Conservation (phyloP, 1,139 yeast species). For the Blastobotrys apis region DNA sequence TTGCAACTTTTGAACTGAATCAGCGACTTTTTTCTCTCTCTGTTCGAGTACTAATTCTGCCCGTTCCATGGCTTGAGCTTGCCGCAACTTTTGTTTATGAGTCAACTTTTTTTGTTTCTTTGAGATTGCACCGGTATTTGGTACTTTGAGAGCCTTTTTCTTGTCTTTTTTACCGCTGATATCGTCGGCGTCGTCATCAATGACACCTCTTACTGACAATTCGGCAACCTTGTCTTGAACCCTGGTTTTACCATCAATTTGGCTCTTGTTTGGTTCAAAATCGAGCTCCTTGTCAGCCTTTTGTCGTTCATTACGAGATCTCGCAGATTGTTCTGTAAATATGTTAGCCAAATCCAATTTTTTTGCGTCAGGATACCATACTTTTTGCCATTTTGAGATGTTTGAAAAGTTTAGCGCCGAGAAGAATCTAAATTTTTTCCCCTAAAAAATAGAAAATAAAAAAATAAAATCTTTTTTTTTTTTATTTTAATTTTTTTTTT, state of each 20-base stretch:
- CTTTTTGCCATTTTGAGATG: not conserved
- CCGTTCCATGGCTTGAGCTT: constrained; percentile 25
- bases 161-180: constrained; percentile 1
- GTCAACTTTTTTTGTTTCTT: constrained; percentile 18
- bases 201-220: constrained; percentile 28
- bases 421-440: too few species aligned
- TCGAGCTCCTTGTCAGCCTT: constrained; percentile 7
- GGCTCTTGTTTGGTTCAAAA: not conserved
- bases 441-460: too few species aligned
- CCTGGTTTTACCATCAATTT: constrained; percentile 28
- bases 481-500: not conserved
- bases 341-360: too few species aligned
- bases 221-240: constrained; percentile 33
- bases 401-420: too few species aligned
- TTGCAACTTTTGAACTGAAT: constrained; percentile 27
- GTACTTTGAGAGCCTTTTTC: constrained; percentile 5
- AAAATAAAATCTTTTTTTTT: too few species aligned
- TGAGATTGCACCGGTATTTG: not conserved
- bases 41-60: constrained; percentile 30
- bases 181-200: constrained; percentile 19
- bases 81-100: constrained; percentile 27
- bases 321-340: constrained; percentile 1
- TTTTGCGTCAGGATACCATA: not conserved
- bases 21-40: constrained; percentile 29
- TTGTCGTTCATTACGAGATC: constrained; percentile 8